Percentiles rank a stretch among this genome's conserved stretches.
Conservation (phyloP, 1,284 basidiomycete genomes). For the Pholiota adiposa region DNA sequence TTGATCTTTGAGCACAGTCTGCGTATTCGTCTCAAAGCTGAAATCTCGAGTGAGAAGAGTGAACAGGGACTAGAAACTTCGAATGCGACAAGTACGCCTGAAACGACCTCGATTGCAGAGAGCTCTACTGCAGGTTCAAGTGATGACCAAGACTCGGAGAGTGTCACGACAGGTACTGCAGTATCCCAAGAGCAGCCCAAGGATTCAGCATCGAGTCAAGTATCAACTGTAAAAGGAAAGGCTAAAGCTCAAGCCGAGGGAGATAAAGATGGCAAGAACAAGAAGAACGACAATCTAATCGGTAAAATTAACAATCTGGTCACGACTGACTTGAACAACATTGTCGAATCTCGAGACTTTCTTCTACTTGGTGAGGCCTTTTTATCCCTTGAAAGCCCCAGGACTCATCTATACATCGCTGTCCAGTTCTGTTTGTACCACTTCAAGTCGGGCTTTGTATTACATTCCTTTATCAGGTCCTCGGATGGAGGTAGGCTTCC, state of each 20-base stretch:
- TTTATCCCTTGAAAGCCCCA: neutral
- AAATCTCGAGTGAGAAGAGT: slow-evolving; percentile 28
- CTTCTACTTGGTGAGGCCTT: slow-evolving; percentile 30
- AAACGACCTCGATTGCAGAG: slow-evolving; percentile 7
- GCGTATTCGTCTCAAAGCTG: slow-evolving; percentile 67
- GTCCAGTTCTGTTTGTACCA: slow-evolving; percentile 15
- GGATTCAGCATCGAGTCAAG: neutral
- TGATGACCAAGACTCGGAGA: neutral
- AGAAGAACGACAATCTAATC: slow-evolving; percentile 13
- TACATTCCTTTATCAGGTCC: slow-evolving; percentile 48
- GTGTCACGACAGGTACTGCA: neutral
- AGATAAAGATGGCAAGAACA: neutral
- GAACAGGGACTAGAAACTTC: neutral
- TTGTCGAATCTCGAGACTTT: slow-evolving; percentile 48
- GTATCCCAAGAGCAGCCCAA: neutral
- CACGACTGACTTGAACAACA: slow-evolving; percentile 53
- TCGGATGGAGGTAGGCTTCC: slow-evolving; percentile 40
- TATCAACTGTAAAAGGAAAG: neutral
- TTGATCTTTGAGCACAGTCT: slow-evolving; percentile 75
- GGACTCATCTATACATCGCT: neutral
- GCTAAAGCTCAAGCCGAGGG: neutral
- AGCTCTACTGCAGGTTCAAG: neutral
- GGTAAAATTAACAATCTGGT: slow-evolving; percentile 59
- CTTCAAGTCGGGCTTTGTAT: slow-evolving; percentile 31
- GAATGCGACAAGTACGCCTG: slow-evolving; percentile 12